A percentile compares a stretch with the other conserved stretches of the same genome.
Evolutionary conservation across 768 basidiomycete genomes (phyloP).

Genomic region (Hygrocybe coccinea): DNA sequence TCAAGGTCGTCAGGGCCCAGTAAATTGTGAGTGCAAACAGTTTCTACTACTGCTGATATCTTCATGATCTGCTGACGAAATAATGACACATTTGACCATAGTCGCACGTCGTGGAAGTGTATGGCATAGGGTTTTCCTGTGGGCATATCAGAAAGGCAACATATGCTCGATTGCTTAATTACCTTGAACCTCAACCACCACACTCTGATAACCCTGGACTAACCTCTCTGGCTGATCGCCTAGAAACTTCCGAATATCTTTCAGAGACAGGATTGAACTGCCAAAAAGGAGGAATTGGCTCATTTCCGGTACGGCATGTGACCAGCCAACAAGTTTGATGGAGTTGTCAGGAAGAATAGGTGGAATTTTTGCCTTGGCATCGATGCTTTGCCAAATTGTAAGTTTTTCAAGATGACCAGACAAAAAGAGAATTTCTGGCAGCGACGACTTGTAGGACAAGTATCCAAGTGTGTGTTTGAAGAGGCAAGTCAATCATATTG

Average conservation of each 20-base stretch:
- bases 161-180: neutral
- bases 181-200: neutral
- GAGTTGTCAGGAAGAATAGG: neutral
- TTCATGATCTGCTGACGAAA: neutral
- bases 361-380: neutral
- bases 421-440: neutral
- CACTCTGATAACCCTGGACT: neutral
- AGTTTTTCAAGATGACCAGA: neutral
- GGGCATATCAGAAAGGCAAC: neutral
- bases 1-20: neutral
- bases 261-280: neutral
- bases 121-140: too few relatives aligned
- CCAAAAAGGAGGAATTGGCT: neutral
- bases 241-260: neutral
- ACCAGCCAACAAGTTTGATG: neutral
- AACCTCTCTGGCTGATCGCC: neutral
- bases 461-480: too few relatives aligned
- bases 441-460: neutral
- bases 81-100: neutral
- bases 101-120: neutral
- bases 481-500: too few relatives aligned
- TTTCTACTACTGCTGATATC: neutral
- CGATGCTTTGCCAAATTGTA: neutral
- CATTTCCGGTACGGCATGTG: neutral
- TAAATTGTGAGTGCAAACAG: neutral